A percentile compares a stretch with the other conserved stretches of the same genome.
Evolutionary conservation across 2,329 filamentous ascomycete species (phyloP).

Genomic region (Aspergillus transmontanensis): DNA sequence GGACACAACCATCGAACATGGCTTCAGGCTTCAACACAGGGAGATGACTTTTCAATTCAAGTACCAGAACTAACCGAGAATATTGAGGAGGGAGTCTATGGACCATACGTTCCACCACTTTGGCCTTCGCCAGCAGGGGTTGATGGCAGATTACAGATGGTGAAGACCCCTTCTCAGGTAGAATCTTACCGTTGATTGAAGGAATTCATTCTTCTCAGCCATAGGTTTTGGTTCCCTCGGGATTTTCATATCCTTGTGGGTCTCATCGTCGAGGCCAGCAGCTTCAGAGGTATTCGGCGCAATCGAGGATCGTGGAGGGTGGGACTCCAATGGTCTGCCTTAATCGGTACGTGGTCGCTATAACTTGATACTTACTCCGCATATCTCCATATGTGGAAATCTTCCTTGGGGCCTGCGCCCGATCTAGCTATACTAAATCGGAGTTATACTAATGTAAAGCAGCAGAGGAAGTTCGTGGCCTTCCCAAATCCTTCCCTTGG

Average conservation of each 20-base stretch:
- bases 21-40: too few species aligned
- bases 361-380: too few species aligned
- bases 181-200: slow-evolving; percentile 54
- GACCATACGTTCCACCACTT: too few species aligned
- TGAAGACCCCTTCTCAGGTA: slow-evolving; percentile 39
- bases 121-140: too few species aligned
- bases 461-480: slow-evolving; percentile 55
- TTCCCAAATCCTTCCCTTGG: slow-evolving; percentile 49
- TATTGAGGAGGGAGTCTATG: too few species aligned
- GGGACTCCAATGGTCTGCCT: slow-evolving; percentile 37
- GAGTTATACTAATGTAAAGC: slow-evolving; percentile 23
- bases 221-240: slow-evolving; percentile 49
- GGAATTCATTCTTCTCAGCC: slow-evolving; percentile 52
- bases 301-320: slow-evolving; percentile 41
- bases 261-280: slow-evolving; percentile 34
- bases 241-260: slow-evolving; percentile 42
- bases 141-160: too few species aligned
- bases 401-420: too few species aligned
- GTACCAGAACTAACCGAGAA: too few species aligned
- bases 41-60: too few species aligned
- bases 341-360: slow-evolving; percentile 22
- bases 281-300: slow-evolving; percentile 33
- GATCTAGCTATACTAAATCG: not conserved
- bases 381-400: slow-evolving; percentile 27
- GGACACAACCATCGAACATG: too few species aligned